Evolutionary conservation across 139 green algal genomes (phyloP), one percentile per base, ranked within the genome.

Genomic region (Chlamydomonas applanata): DNA sequence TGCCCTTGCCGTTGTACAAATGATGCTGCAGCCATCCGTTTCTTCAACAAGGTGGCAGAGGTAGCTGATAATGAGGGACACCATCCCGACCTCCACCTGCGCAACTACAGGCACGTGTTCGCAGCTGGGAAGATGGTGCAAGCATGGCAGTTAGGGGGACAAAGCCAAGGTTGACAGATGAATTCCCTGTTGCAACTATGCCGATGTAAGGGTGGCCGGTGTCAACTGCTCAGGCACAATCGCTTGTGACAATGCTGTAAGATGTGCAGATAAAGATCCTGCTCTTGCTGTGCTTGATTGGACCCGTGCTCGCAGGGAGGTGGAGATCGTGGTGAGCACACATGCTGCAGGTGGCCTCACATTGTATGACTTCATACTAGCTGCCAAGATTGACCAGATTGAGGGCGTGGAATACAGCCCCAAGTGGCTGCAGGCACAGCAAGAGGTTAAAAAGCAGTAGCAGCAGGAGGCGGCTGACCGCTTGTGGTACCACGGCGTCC

Each of bases 51-150:
- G n/a, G 78, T 91, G 3, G 74, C 61, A 0, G 81, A 88, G 29
- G 74, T 95, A n/a, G 91, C 89, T 1, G 88, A 95, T 60, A 57
- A 32, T 11, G 82, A 93, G 64, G 88, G 88, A 0, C 89, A 95
- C 74, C 91, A 95, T 69, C 89, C 91, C 16, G 91, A 95, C 77
- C 72, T 95, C 25, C 84, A 93, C 67, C 66, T 95, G 9, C 85
- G 71, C 19, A 89, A 89, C 77, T 95, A 88, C 71, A 77, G 86
- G 29, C 76, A 73, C n/a, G n/a, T n/a, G n/a, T n/a, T n/a, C n/a
- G n/a, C n/a, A n/a, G n/a, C n/a, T n/a, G n/a, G n/a, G n/a, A n/a
- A n/a, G n/a, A n/a, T n/a, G n/a, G n/a, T n/a, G n/a, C n/a, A n/a
- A n/a, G n/a, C n/a, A n/a, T n/a, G n/a, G n/a, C n/a, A n/a, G n/a